phyloP scores from a whole-genome alignment of 106 monocot species.

The Dioscorea alata region DNA sequence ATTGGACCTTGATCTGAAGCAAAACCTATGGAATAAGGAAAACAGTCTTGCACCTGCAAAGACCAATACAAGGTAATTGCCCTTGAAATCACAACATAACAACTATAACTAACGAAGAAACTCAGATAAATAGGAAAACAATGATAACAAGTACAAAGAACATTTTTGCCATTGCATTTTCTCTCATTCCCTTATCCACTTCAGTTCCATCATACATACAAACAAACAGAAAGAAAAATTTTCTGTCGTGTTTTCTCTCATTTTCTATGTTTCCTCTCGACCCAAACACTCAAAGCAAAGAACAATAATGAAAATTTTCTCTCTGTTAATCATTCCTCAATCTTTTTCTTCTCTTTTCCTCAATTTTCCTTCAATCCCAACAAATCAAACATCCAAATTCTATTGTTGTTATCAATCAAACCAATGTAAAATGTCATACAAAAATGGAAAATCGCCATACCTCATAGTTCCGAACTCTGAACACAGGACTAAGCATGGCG shows the following conservation, averaged over 20 bases:
- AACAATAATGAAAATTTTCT: neutral
- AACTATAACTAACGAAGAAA: no score
- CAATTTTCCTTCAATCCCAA: neutral
- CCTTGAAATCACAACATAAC: no score
- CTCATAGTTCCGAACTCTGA: conserved; percentile 79
- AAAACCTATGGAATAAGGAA: conserved; percentile 73
- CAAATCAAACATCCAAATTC: neutral
- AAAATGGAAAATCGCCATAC: conserved; percentile 14
- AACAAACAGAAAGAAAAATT: neutral
- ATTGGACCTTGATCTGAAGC: conserved; percentile 48
- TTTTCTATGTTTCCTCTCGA: neutral
- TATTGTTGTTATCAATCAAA: neutral
- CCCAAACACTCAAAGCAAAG: neutral
- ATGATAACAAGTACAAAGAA: neutral
- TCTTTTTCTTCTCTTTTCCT: neutral
- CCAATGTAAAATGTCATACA: no score
- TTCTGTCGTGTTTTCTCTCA: neutral
- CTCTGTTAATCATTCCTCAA: neutral
- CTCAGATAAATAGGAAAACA: neutral
- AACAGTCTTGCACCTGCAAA: conserved; percentile 76
- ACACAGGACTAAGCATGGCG: conserved; percentile 73
- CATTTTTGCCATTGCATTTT: neutral
- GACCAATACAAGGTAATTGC: neutral
- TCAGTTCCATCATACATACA: no score
- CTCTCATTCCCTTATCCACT: no score